Evolutionary conservation across 306 rosid species (phyloP).

Genomic region (Inga leiocalycina): DNA sequence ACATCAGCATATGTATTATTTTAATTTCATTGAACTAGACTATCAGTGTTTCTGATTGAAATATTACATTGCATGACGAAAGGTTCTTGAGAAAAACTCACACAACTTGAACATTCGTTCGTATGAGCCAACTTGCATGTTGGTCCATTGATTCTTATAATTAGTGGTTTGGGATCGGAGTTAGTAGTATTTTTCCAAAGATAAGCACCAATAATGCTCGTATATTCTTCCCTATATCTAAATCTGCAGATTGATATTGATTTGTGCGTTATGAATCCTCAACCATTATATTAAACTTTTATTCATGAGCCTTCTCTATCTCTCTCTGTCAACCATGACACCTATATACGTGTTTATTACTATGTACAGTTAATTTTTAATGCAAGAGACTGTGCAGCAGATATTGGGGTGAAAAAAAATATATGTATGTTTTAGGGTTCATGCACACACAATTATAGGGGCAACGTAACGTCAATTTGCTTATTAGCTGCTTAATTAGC

Average conservation of each 20-base stretch:
- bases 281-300: neutral
- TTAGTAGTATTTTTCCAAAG: neutral
- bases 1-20: neutral
- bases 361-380: neutral
- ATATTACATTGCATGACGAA: too few relatives aligned
- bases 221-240: neutral
- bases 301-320: neutral
- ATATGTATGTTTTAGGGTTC: neutral
- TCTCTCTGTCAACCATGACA: neutral
- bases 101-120: too few relatives aligned
- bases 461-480: too few relatives aligned
- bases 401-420: too few relatives aligned
- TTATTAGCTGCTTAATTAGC: too few relatives aligned
- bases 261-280: neutral
- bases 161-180: neutral
- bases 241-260: neutral
- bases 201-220: neutral
- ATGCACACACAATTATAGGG: too few relatives aligned
- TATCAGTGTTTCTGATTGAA: neutral
- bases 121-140: too few relatives aligned
- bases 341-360: too few relatives aligned
- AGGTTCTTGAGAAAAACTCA: too few relatives aligned
- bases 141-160: neutral
- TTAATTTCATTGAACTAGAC: neutral
- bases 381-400: neutral